These are phyloP conservation scores for Dactylella cylindrospora DNA, from an alignment of 2,329 filamentous ascomycete genomes.

Conservation along the genomic window DNA sequence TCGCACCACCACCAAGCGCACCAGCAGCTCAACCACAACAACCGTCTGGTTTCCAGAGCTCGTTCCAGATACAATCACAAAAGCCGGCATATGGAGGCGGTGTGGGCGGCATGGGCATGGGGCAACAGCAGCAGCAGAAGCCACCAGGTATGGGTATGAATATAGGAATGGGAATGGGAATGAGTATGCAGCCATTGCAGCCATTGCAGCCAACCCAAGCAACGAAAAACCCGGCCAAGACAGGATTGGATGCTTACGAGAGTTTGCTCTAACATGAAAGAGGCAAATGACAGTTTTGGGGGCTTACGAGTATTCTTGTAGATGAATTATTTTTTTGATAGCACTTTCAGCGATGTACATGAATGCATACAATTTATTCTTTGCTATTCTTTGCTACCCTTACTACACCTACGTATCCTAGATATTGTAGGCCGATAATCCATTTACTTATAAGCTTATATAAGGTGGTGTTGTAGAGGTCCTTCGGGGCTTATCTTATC, in stretches of 20 bases:
- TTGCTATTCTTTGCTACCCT: too few relatives aligned
- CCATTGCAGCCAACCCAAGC: slow-evolving; percentile 58
- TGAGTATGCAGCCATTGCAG: slow-evolving; percentile 65
- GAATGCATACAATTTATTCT: background rate
- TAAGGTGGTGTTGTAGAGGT: too few relatives aligned
- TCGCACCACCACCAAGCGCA: slow-evolving; percentile 51
- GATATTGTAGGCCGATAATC: too few relatives aligned
- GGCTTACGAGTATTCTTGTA: background rate
- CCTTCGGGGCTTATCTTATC: too few relatives aligned
- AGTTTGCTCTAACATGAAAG: slow-evolving; percentile 57
- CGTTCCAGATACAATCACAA: slow-evolving; percentile 62
- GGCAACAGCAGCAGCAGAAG: slow-evolving; percentile 29
- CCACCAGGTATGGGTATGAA: slow-evolving; percentile 19
- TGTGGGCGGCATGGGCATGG: slow-evolving; percentile 51
- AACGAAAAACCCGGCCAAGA: slow-evolving; percentile 49
- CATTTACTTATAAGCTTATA: too few relatives aligned
- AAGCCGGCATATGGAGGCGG: slow-evolving; percentile 51
- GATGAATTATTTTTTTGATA: slow-evolving; percentile 4
- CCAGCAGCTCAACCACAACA: background rate
- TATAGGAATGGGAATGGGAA: slow-evolving; percentile 54
- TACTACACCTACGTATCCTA: too few relatives aligned
- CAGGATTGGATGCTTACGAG: slow-evolving; percentile 60
- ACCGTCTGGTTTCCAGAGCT: slow-evolving; percentile 15
- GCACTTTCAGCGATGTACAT: slow-evolving; percentile 23
- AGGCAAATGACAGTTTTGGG: background rate